Evolutionary conservation across 129 eudicot species (phyloP).

Genomic region (Ambrosia trifida): DNA sequence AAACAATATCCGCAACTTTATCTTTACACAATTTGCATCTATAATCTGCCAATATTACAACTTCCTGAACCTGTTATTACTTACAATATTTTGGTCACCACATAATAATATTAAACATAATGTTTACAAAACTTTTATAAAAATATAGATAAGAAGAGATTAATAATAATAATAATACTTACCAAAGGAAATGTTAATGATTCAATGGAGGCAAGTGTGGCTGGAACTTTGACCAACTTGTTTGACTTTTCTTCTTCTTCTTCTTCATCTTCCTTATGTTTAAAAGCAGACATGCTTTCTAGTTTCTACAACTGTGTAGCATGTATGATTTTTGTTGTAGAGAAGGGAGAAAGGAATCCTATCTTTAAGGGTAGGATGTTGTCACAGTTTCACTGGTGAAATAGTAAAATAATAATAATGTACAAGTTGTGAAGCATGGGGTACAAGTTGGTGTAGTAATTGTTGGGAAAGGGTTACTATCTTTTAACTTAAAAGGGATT

Average conservation of each 20-base stretch:
- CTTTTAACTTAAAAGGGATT: slow-evolving; percentile 24
- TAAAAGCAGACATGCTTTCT: slow-evolving; percentile 22
- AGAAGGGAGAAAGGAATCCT: slow-evolving; percentile 26
- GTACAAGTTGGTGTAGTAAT: background rate
- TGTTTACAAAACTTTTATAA: background rate
- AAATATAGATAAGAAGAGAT: background rate
- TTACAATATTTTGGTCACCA: background rate
- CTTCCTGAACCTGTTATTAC: slow-evolving; percentile 25
- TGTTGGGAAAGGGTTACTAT: slow-evolving; percentile 35
- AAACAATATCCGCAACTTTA: slow-evolving; percentile 23
- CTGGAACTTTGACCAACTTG: slow-evolving; percentile 27
- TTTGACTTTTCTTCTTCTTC: slow-evolving; percentile 28
- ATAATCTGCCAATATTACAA: slow-evolving; percentile 31
- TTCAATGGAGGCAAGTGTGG: slow-evolving; percentile 39
- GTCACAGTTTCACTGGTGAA: slow-evolving; percentile 18
- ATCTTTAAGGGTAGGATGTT: slow-evolving; percentile 25
- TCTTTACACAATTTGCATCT: slow-evolving; percentile 34
- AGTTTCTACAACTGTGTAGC: background rate
- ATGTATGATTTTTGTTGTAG: slow-evolving; percentile 30
- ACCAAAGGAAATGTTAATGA: slow-evolving; percentile 32
- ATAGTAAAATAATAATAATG: slow-evolving; percentile 11
- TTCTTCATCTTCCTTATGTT: slow-evolving; percentile 24
- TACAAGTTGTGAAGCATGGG: slow-evolving; percentile 24
- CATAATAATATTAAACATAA: background rate
- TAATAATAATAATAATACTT: background rate